Percentiles rank a stretch among this genome's conserved stretches.
Evolutionary conservation across 176 grass and related monocot species (phyloP).

Genomic region (Neostapfia colusana): DNA sequence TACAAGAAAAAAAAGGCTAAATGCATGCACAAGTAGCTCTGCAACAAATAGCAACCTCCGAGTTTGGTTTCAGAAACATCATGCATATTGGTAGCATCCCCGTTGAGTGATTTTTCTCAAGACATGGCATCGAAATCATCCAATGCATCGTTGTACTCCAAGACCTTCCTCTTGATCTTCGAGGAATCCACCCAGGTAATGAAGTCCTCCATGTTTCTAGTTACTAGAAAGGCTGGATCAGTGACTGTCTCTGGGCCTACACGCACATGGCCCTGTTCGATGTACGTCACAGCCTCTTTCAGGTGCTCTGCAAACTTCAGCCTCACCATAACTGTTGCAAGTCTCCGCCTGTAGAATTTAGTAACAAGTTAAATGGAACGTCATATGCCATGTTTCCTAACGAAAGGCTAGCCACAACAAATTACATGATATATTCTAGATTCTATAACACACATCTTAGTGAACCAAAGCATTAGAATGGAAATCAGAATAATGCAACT

Average conservation of each 20-base stretch:
- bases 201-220: conserved; percentile 97
- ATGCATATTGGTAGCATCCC: background rate
- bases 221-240: conserved; percentile 82
- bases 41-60: background rate
- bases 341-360: conserved; percentile 52
- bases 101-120: conserved; percentile 14
- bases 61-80: background rate
- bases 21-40: background rate
- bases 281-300: conserved; percentile 86
- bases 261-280: conserved; percentile 79
- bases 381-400: background rate
- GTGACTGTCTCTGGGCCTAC: conserved; percentile 72
- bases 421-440: background rate
- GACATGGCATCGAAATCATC: conserved; percentile 71
- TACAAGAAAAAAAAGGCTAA: background rate
- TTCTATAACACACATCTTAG: background rate
- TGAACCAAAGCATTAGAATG: background rate
- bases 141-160: conserved; percentile 60
- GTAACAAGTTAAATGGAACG: background rate
- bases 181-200: conserved; percentile 89
- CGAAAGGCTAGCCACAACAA: background rate
- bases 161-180: conserved; percentile 70
- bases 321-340: conserved; percentile 71
- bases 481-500: background rate
- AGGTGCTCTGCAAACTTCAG: conserved; percentile 86